Conservation (phyloP, 169 alveolate species). For the Fabrea salina region DNA sequence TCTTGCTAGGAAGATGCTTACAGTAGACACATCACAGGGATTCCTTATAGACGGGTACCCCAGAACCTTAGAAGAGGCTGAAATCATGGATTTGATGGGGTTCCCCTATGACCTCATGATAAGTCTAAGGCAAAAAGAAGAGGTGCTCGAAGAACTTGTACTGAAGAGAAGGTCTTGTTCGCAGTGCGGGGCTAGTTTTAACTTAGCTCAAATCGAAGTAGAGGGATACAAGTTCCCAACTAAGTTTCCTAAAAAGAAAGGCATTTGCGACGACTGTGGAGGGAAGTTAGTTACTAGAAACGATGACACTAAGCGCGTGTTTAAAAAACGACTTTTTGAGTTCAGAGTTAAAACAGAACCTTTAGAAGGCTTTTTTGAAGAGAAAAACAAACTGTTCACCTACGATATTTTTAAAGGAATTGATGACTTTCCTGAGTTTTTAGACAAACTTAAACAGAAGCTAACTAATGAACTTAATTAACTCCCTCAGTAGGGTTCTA, state of each 20-base stretch:
- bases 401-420: not conserved
- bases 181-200: slow-evolving; percentile 47
- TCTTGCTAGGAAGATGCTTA: not conserved
- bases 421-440: slow-evolving; percentile 9
- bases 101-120: slow-evolving; percentile 43
- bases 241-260: slow-evolving; percentile 44
- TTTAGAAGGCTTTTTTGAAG: not conserved
- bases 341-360: not conserved
- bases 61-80: slow-evolving; percentile 39
- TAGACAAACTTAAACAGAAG: not conserved
- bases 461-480: no score
- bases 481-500: no score
- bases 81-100: slow-evolving; percentile 29
- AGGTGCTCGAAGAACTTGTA: slow-evolving; percentile 40
- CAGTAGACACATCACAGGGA: not conserved
- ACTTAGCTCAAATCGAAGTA: slow-evolving; percentile 39
- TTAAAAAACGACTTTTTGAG: not conserved
- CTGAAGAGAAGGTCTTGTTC: slow-evolving; percentile 53
- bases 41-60: slow-evolving; percentile 55
- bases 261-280: slow-evolving; percentile 53
- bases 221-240: slow-evolving; percentile 54
- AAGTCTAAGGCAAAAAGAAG: slow-evolving; percentile 38
- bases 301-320: slow-evolving; percentile 45
- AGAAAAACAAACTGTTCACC: not conserved
- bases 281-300: slow-evolving; percentile 48